phyloP scores from a whole-genome alignment of 2,329 filamentous ascomycete species.

The Huntiella abstrusa region DNA sequence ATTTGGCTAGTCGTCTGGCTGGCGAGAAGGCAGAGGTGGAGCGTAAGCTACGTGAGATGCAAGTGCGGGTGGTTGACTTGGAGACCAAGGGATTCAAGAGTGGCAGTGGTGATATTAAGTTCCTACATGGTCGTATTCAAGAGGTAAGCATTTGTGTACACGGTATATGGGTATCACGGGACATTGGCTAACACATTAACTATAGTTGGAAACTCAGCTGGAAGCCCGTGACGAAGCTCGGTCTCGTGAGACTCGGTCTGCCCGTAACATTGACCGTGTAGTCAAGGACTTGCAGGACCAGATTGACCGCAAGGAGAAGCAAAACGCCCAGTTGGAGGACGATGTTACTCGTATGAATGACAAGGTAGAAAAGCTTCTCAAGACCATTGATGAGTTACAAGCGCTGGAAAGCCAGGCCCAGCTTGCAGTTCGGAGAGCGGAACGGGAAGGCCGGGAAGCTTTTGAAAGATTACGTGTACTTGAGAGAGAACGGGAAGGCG shows the following conservation, averaged over 20 bases:
- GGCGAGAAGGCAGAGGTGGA: constrained; percentile 81
- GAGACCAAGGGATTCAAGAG: constrained; percentile 96
- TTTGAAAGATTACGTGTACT: constrained; percentile 60
- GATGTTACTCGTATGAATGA: constrained; percentile 74
- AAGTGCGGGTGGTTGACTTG: constrained; percentile 75
- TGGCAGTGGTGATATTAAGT: constrained; percentile 85
- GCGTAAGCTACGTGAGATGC: constrained; percentile 76
- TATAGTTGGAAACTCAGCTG: constrained; percentile 68
- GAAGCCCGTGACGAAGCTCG: constrained; percentile 66
- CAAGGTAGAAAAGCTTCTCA: constrained; percentile 74
- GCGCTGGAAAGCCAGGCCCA: constrained; percentile 67
- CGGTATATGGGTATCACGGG: background rate
- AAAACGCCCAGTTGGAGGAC: constrained; percentile 60
- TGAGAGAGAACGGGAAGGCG: constrained; percentile 63
- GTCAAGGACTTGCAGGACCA: constrained; percentile 87
- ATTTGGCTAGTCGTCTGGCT: constrained; percentile 61
- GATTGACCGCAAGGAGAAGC: constrained; percentile 83
- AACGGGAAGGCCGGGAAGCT: constrained; percentile 79
- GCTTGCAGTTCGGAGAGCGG: constrained; percentile 63
- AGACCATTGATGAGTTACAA: constrained; percentile 86
- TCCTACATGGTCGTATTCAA: constrained; percentile 83
- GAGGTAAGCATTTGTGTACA: constrained; percentile 45
- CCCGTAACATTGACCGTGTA: constrained; percentile 80
- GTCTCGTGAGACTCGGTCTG: constrained; percentile 64
- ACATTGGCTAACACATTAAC: constrained; percentile 1